These are phyloP conservation scores for Chionographis japonica DNA, from an alignment of 106 monocot species.

Conservation along the genomic window DNA sequence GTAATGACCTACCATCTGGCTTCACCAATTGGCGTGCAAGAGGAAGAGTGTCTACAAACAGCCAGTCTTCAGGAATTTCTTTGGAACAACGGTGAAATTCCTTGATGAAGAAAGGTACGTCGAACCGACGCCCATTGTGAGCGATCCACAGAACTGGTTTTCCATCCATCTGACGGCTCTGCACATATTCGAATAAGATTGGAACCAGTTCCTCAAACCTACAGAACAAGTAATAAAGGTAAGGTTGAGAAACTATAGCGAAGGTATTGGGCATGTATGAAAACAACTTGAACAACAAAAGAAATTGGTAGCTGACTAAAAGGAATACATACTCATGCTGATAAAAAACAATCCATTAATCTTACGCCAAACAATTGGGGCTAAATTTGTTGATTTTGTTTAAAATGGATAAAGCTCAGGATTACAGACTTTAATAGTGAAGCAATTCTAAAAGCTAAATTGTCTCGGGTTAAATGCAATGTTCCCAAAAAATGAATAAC, in stretches of 20 bases:
- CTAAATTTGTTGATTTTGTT: no score
- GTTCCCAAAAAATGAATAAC: no score
- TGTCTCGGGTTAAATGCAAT: no score
- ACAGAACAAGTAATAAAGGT: conserved; percentile 6
- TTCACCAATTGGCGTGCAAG: conserved; percentile 64
- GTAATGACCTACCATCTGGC: conserved; percentile 53
- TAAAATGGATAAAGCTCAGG: no score
- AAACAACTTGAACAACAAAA: not conserved
- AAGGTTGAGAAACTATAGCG: not conserved
- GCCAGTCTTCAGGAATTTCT: conserved; percentile 72
- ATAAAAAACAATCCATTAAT: no score
- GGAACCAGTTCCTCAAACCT: conserved; percentile 85
- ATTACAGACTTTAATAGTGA: no score
- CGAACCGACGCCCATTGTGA: conserved; percentile 83
- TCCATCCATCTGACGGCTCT: conserved; percentile 49
- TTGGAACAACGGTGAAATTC: conserved; percentile 65
- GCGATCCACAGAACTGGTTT: conserved; percentile 77
- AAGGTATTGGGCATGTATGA: not conserved
- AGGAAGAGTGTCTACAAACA: conserved; percentile 80
- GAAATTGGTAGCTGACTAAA: not conserved
- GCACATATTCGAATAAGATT: conserved; percentile 59
- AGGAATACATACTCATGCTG: no score
- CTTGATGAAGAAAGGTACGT: conserved; percentile 75
- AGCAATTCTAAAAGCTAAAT: no score
- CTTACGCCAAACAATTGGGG: no score